Percentiles rank a stretch among this genome's conserved stretches.
Evolutionary conservation across 805 yeast species (phyloP).

Genomic region (Grigorovia jiainica): DNA sequence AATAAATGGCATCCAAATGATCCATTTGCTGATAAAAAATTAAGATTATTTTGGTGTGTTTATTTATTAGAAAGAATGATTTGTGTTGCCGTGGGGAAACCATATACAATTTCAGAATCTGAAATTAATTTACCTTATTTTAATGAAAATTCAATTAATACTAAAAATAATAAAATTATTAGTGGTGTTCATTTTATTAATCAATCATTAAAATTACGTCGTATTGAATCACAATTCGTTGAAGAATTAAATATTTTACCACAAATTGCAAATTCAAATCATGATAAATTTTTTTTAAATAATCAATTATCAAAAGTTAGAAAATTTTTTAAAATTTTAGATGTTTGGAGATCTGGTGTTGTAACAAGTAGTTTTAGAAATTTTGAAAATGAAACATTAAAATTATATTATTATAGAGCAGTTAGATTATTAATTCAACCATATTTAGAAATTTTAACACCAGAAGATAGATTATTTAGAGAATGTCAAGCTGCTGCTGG

Average conservation of each 20-base stretch:
- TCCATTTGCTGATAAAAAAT: slow-evolving; percentile 29
- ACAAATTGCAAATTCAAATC: slow-evolving; percentile 4
- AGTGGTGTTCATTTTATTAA: slow-evolving; percentile 39
- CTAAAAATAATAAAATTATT: slow-evolving; percentile 23
- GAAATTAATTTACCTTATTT: slow-evolving; percentile 44
- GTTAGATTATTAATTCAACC: slow-evolving; percentile 56
- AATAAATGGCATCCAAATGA: slow-evolving; percentile 21
- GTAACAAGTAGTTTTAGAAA: slow-evolving; percentile 31
- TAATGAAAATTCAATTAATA: slow-evolving; percentile 32
- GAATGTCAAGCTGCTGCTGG: slow-evolving; percentile 70
- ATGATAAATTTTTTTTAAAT: slow-evolving; percentile 13
- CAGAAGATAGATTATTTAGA: slow-evolving; percentile 48
- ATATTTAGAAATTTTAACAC: slow-evolving; percentile 49
- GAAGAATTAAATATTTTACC: slow-evolving; percentile 39
- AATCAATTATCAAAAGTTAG: slow-evolving; percentile 45
- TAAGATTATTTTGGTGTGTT: slow-evolving; percentile 57
- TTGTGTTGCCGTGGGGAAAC: slow-evolving; percentile 52
- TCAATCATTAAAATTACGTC: slow-evolving; percentile 45
- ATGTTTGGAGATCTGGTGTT: slow-evolving; percentile 44
- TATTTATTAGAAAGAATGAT: slow-evolving; percentile 54
- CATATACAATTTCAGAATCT: slow-evolving; percentile 43
- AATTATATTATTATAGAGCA: slow-evolving; percentile 50
- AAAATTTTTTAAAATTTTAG: slow-evolving; percentile 43
- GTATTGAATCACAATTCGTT: slow-evolving; percentile 53
- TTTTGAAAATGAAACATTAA: slow-evolving; percentile 50